These are phyloP conservation scores for Neurospora sublineolata DNA, from an alignment of 495 filamentous ascomycete species.

Conservation along the genomic window DNA sequence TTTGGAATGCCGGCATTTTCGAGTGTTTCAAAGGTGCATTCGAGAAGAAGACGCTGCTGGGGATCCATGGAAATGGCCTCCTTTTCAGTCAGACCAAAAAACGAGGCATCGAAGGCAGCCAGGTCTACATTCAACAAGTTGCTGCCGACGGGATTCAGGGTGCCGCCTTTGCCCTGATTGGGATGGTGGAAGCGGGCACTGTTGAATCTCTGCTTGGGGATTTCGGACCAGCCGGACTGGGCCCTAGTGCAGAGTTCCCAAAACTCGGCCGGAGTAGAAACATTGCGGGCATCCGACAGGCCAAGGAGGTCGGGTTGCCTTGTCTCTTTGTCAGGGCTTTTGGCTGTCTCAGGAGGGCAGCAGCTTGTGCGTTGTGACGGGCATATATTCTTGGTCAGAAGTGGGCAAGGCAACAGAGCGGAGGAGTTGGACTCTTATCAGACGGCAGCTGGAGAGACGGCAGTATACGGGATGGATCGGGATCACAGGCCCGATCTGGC, in stretches of 20 bases:
- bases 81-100: conserved; percentile 67
- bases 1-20: conserved; percentile 82
- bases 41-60: conserved; percentile 66
- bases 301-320: background rate
- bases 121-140: conserved; percentile 67
- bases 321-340: background rate
- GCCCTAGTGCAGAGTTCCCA: conserved; percentile 51
- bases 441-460: background rate
- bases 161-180: conserved; percentile 60
- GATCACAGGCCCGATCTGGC: conserved; percentile 5
- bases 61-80: conserved; percentile 77
- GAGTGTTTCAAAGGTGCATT: conserved; percentile 76
- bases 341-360: background rate
- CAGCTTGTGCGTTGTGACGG: background rate
- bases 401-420: background rate
- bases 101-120: conserved; percentile 67
- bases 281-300: conserved; percentile 41
- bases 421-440: background rate
- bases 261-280: conserved; percentile 43
- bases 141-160: conserved; percentile 65
- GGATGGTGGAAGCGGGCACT: conserved; percentile 60
- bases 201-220: conserved; percentile 61
- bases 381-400: background rate
- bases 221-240: conserved; percentile 43
- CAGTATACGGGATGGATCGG: background rate